Evolutionary conservation across 805 yeast species (phyloP).

Genomic region (Candida tibetensis): DNA sequence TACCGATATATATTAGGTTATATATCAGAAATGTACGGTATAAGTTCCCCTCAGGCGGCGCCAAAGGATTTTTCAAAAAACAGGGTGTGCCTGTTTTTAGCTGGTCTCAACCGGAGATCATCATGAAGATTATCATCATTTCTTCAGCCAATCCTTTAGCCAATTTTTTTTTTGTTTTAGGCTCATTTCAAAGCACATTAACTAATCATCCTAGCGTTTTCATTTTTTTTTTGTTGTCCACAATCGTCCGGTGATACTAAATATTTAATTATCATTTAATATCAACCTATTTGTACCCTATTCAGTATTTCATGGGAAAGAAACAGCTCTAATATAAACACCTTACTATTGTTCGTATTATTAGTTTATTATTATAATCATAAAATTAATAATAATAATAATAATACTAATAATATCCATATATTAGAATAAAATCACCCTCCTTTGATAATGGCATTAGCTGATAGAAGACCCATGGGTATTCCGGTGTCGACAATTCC

Average conservation of each 20-base stretch:
- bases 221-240: neutral
- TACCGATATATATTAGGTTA: slow-evolving; percentile 5
- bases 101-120: no score
- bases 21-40: slow-evolving; percentile 2
- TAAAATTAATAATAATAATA: no score
- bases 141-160: no score
- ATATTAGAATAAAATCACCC: neutral
- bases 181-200: no score
- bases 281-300: neutral
- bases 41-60: neutral
- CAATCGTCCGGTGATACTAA: slow-evolving; percentile 1
- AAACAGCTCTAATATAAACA: no score
- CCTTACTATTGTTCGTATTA: no score
- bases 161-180: no score
- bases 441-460: slow-evolving; percentile 52
- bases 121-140: no score
- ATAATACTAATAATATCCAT: neutral
- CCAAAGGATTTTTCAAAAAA: no score
- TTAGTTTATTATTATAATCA: no score
- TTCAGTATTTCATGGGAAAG: neutral
- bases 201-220: neutral
- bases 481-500: slow-evolving; percentile 50
- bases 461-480: slow-evolving; percentile 63
- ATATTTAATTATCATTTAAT: slow-evolving; percentile 6
- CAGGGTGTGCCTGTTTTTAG: no score